Percentiles rank a stretch among this genome's conserved stretches.
Conservation (phyloP, 495 filamentous ascomycete species). For the Cladorrhinum samala region DNA sequence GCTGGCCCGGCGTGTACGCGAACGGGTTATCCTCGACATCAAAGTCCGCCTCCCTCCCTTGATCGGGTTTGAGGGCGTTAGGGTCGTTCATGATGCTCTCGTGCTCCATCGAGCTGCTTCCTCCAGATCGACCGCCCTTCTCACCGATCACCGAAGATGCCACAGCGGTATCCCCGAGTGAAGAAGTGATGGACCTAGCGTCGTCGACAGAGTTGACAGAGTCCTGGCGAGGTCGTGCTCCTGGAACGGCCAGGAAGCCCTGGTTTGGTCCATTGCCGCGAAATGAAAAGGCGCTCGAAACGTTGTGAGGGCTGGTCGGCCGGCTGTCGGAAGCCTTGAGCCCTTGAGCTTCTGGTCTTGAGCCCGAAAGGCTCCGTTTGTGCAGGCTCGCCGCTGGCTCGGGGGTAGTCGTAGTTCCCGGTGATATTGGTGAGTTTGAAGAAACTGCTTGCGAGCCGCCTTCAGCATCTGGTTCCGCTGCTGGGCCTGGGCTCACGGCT, state of each 20-base stretch:
- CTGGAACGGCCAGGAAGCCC: conserved; percentile 46
- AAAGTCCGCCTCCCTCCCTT: conserved; percentile 58
- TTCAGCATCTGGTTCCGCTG: conserved; percentile 19
- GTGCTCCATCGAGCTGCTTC: conserved; percentile 30
- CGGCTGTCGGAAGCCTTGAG: conserved; percentile 68
- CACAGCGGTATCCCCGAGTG: conserved; percentile 37
- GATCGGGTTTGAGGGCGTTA: conserved; percentile 59
- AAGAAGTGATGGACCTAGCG: conserved; percentile 38
- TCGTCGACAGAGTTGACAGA: conserved; percentile 50
- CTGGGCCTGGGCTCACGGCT: conserved; percentile 45
- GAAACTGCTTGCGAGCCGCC: conserved; percentile 7
- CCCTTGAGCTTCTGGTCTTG: conserved; percentile 52
- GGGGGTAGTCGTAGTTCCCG: conserved; percentile 34
- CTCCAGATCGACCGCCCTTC: conserved; percentile 26
- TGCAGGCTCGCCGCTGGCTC: conserved; percentile 43
- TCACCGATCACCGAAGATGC: conserved; percentile 34
- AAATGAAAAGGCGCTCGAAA: conserved; percentile 61
- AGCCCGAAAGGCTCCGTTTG: conserved; percentile 24
- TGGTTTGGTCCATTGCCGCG: conserved; percentile 39
- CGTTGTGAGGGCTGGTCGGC: conserved; percentile 85
- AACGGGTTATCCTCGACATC: conserved; percentile 61
- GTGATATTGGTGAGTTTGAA: conserved; percentile 38
- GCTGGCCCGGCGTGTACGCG: conserved; percentile 61
- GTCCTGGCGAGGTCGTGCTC: conserved; percentile 46
- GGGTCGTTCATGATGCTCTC: conserved; percentile 44